A percentile compares a stretch with the other conserved stretches of the same genome.
Conservation (phyloP, 2,329 filamentous ascomycete species). For the Penicillium palitans region DNA sequence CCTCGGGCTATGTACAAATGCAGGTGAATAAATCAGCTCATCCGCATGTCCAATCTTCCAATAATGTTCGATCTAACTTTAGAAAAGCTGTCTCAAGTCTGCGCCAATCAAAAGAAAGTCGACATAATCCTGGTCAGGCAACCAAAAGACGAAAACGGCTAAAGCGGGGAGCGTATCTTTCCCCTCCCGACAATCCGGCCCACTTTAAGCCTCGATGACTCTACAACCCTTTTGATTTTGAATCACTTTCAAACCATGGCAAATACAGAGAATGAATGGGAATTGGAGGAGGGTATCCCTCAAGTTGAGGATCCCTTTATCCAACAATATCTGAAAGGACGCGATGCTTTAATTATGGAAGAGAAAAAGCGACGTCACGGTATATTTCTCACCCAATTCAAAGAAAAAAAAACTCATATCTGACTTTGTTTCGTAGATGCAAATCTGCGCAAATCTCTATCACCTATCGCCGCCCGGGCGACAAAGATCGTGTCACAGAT, state of each 20-base stretch:
- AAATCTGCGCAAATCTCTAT: slow-evolving; percentile 55
- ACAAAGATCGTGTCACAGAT: slow-evolving; percentile 78
- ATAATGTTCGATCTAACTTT: not conserved
- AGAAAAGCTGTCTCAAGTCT: not conserved
- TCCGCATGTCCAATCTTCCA: not conserved
- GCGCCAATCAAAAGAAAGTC: not conserved
- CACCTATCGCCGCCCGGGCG: slow-evolving; percentile 74
- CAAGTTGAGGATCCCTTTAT: slow-evolving; percentile 70
- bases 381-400: slow-evolving; percentile 38
- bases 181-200: not conserved
- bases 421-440: slow-evolving; percentile 25
- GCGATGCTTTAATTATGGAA: slow-evolving; percentile 72
- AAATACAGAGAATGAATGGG: slow-evolving; percentile 31
- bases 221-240: not conserved
- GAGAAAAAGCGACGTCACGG: slow-evolving; percentile 83
- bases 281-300: slow-evolving; percentile 47
- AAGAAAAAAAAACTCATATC: not conserved
- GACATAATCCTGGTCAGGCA: not conserved
- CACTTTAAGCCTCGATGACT: not conserved
- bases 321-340: slow-evolving; percentile 75
- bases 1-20: no score
- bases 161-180: slow-evolving; percentile 1
- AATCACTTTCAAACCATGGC: slow-evolving; percentile 15
- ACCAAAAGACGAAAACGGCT: slow-evolving; percentile 3
- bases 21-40: not conserved